These are phyloP conservation scores for Straminergon stramineum DNA, from an alignment of 225 moss, liverwort and hornwort genomes.

Conservation along the genomic window DNA sequence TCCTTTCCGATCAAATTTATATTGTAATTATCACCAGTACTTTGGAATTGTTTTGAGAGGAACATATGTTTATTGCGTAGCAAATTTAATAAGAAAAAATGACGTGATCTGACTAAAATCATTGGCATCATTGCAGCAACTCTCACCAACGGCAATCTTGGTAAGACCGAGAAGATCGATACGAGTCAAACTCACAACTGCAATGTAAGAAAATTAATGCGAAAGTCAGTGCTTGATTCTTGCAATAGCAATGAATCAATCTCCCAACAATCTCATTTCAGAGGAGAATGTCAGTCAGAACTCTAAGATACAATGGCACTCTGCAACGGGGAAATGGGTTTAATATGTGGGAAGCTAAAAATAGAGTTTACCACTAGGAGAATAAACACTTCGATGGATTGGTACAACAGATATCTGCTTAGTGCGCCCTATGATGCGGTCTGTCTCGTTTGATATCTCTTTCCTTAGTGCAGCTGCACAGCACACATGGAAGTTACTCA, in stretches of 20 bases:
- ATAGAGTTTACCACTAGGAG: slow-evolving; percentile 35
- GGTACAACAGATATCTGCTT: slow-evolving; percentile 67
- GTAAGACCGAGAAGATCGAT: slow-evolving; percentile 37
- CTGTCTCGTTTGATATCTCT: slow-evolving; percentile 67
- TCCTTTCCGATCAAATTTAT: too few species aligned
- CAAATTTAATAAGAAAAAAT: too few species aligned
- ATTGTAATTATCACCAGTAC: too few species aligned
- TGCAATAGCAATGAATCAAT: neutral
- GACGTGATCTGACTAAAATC: too few species aligned
- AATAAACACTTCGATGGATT: slow-evolving; percentile 64
- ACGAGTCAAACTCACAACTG: slow-evolving; percentile 65
- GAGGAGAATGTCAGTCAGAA: neutral
- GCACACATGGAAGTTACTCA: neutral
- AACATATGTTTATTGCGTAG: too few species aligned
- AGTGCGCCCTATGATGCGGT: slow-evolving; percentile 49
- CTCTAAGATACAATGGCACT: neutral
- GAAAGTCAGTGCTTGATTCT: neutral
- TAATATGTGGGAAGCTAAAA: neutral
- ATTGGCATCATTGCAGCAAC: neutral
- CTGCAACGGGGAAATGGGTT: neutral
- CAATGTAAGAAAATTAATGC: neutral
- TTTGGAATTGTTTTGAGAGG: too few species aligned
- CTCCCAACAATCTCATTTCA: neutral
- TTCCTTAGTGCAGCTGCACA: slow-evolving; percentile 44
- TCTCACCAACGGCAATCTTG: slow-evolving; percentile 57